phyloP scores from a whole-genome alignment of 228 moss, liverwort and hornwort genomes.

The Sphagnum fallax region DNA sequence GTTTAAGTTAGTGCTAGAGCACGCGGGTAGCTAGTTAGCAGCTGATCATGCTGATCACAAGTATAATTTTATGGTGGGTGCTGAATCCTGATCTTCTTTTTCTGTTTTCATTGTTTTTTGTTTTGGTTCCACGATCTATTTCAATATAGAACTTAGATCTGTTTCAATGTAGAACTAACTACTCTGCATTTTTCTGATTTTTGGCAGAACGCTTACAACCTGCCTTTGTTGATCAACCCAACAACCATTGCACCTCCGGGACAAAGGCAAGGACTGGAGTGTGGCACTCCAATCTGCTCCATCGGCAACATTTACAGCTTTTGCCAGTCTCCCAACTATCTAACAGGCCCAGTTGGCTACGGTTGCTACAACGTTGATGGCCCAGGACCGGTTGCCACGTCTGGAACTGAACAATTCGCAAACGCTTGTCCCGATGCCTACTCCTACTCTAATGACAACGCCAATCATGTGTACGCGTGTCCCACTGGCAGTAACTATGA shows the following conservation, averaged over 20 bases:
- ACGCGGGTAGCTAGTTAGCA: no score
- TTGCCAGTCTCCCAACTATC: constrained; percentile 4
- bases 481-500: constrained; percentile 9
- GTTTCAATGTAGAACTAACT: no score
- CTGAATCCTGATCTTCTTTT: no score
- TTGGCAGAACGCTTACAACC: constrained; percentile 10
- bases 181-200: no score
- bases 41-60: no score
- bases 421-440: constrained; percentile 1
- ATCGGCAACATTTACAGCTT: constrained; percentile 4
- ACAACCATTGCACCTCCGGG: background rate
- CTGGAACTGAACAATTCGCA: background rate
- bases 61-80: no score
- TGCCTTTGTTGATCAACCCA: constrained; percentile 10
- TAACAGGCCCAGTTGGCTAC: constrained; percentile 5
- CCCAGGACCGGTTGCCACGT: background rate
- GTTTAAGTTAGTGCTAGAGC: no score
- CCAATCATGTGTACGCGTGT: constrained; percentile 4
- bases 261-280: background rate
- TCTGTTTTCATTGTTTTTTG: no score
- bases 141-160: no score
- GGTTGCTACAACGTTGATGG: constrained; percentile 11
- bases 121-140: no score
- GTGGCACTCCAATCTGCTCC: background rate
- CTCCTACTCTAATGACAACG: constrained; percentile 8